phyloP scores from a whole-genome alignment of 2,329 filamentous ascomycete species.

The Coleophoma cylindrospora region DNA sequence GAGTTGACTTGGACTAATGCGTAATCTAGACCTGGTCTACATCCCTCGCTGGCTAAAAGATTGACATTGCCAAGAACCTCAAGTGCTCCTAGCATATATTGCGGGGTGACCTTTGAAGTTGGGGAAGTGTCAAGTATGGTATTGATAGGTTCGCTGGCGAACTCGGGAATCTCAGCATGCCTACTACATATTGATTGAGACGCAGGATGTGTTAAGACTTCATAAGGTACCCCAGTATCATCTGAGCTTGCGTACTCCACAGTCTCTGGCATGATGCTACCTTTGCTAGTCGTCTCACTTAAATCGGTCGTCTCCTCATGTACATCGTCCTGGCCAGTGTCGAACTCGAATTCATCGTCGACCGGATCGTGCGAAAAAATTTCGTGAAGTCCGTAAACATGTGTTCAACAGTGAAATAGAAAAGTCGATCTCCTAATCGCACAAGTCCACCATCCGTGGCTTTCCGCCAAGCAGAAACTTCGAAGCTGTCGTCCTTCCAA shows the following conservation, averaged over 20 bases:
- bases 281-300: background rate
- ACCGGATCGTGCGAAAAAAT: background rate
- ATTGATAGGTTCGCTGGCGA: background rate
- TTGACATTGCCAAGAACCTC: too few relatives aligned
- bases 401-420: background rate
- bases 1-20: background rate
- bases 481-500: too few relatives aligned
- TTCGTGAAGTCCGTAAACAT: background rate
- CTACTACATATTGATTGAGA: background rate
- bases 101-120: too few relatives aligned
- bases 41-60: too few relatives aligned
- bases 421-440: conserved; percentile 39
- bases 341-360: background rate
- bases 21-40: background rate
- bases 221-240: background rate
- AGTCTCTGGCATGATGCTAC: background rate
- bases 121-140: too few relatives aligned
- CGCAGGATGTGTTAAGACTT: background rate
- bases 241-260: background rate
- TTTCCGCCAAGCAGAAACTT: background rate
- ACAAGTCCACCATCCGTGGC: conserved; percentile 1
- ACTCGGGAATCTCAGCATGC: background rate
- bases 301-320: background rate
- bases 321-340: background rate
- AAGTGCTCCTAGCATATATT: too few relatives aligned